Base-by-base conservation (phyloP, 2,329 filamentous ascomycete genomes). In the Aspergillus unguis region DNA sequence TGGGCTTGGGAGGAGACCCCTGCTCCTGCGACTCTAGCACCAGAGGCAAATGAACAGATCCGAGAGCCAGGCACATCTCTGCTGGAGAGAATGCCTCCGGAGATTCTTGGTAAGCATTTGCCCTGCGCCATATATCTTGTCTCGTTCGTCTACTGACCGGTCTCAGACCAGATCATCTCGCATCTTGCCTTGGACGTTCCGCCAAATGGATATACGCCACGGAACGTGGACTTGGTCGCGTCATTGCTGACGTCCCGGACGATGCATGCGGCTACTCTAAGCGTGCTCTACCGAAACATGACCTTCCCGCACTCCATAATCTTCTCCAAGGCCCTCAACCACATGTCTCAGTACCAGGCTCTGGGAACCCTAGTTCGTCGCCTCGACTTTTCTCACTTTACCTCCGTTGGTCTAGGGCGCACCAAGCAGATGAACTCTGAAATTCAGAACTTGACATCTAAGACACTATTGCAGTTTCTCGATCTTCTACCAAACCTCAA, bases 351-450 rank as follows among this genome's bases (percentile, higher is more conserved):
- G 53, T 85, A 91, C 66, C 82, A 84, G 2, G 77, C 84, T 6
- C 77, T 92, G 49, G 89, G 88, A 42, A 86, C 84, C 37, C 84
- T 92, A 62, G 87, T 92, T 41, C 84, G 87, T 53, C 85, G 89
- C 46, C 76, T 92, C 42, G 89, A 94, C 73, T 92, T 94, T 64
- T 91, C 87, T 57, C 88, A 92, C 75, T 92, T 92, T 73, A 92
- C 90, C 68, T 88, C 88, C 25, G 84, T 87, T 50, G 86, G 87
- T 50, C 78, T 90, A 58, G 90, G 91, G 65, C 82, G 83, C 55
- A 90, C 86, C 11, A 86, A 85, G 59, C 84, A 85, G 68, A 86
- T 90, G 79, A 85, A 89, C 53, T 80, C 82, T 25, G 81, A 87
- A 70, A 88, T 88, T 52, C 84, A 83, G 65, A 91, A 92, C 71